Conservation (phyloP, 768 basidiomycete species). For the Gyrodon lividus region DNA sequence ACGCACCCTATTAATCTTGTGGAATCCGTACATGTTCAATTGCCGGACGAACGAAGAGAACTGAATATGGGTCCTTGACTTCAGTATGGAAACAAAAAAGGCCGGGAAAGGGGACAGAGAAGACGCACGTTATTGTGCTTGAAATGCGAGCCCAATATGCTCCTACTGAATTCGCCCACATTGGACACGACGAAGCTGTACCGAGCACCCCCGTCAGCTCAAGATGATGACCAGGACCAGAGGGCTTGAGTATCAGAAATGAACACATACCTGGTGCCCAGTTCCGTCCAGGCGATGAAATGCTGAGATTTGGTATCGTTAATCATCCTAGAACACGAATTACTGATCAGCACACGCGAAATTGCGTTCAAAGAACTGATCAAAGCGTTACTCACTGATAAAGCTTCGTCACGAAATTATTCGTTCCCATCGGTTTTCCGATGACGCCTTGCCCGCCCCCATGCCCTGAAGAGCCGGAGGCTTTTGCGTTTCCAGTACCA, state of each 20-base stretch:
- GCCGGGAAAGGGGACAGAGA: conserved; percentile 1
- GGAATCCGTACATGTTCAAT: conserved; percentile 95
- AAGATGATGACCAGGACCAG: background rate
- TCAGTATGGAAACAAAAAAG: conserved; percentile 8
- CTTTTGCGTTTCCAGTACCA: conserved; percentile 10
- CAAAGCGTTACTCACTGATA: conserved; percentile 62
- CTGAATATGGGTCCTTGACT: conserved; percentile 36
- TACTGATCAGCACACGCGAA: background rate
- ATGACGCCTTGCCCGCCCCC: conserved; percentile 51
- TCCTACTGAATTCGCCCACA: conserved; percentile 82
- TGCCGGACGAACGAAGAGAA: conserved; percentile 95
- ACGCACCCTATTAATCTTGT: conserved; percentile 85
- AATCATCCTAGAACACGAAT: conserved; percentile 63
- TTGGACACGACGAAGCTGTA: conserved; percentile 78
- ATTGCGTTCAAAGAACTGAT: background rate
- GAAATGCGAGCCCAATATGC: conserved; percentile 82
- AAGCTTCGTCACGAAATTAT: conserved; percentile 87
- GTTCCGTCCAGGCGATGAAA: conserved; percentile 82
- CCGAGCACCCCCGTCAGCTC: background rate
- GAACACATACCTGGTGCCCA: conserved; percentile 56
- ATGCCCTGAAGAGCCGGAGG: conserved; percentile 16
- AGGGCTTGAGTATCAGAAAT: background rate
- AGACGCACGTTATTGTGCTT: conserved; percentile 82
- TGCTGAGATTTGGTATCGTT: conserved; percentile 76
- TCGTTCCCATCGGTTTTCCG: conserved; percentile 64